Evolutionary conservation across 108 stramenopile species (phyloP).

Genomic region (Aureococcus anophagefferens): DNA sequence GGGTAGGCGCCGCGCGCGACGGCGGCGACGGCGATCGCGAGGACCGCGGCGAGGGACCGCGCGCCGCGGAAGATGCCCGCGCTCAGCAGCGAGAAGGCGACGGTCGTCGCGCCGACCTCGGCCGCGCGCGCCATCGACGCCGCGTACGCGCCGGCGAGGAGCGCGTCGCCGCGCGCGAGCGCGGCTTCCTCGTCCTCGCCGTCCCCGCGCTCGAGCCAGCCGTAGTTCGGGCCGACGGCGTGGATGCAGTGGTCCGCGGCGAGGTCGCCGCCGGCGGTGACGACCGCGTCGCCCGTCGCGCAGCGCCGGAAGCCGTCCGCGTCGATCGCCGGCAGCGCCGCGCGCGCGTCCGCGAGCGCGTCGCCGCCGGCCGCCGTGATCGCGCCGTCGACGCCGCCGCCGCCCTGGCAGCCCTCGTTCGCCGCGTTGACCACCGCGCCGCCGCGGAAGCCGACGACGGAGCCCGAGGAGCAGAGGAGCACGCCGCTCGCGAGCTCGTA

Average conservation of each 20-base stretch:
- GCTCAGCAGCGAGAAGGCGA: conserved; percentile 61
- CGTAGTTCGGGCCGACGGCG: conserved; percentile 76
- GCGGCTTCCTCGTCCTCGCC: conserved; percentile 3
- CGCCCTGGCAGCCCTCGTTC: conserved; percentile 62
- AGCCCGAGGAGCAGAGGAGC: too few species aligned
- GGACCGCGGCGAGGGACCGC: conserved; percentile 38
- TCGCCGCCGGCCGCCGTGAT: conserved; percentile 57
- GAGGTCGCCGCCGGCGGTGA: conserved; percentile 50
- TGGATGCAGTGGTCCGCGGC: conserved; percentile 55
- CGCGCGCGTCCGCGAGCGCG: conserved; percentile 40
- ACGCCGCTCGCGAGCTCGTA: too few species aligned
- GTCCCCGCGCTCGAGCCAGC: background rate
- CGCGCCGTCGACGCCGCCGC: conserved; percentile 76
- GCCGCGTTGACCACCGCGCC: conserved; percentile 76
- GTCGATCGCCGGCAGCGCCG: conserved; percentile 33
- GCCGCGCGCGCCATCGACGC: conserved; percentile 6
- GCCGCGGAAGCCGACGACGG: background rate
- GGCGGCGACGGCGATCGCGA: conserved; percentile 48
- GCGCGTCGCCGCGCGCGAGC: background rate
- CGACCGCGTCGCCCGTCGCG: conserved; percentile 50
- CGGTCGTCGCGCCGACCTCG: conserved; percentile 18
- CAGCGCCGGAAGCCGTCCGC: conserved; percentile 28
- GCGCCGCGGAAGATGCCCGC: conserved; percentile 63
- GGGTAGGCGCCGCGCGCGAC: conserved; percentile 13
- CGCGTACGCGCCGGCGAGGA: conserved; percentile 1